A percentile compares a stretch with the other conserved stretches of the same genome.
Evolutionary conservation across 345 rosid species (phyloP).

Genomic region (Pseudoturritis turrita): DNA sequence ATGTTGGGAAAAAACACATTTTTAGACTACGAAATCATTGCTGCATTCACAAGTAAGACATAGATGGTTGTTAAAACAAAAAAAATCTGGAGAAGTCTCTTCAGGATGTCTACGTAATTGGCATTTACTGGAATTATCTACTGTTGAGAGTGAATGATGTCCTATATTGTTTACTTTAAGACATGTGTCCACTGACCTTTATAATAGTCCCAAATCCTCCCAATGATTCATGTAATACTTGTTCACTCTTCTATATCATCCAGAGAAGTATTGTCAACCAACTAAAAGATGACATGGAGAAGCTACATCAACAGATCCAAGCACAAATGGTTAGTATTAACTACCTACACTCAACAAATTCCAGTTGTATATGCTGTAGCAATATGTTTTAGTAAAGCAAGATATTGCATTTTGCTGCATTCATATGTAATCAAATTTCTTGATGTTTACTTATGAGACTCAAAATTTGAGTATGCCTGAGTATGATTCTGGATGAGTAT

Average conservation of each 20-base stretch:
- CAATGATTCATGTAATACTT: slow-evolving; percentile 7
- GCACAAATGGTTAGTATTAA: slow-evolving; percentile 61
- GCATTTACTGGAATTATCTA: background rate
- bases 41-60: slow-evolving; percentile 11
- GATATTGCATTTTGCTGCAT: background rate
- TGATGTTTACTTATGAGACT: background rate
- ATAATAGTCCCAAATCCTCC: background rate
- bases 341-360: background rate
- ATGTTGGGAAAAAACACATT: background rate
- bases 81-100: background rate
- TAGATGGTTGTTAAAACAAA: background rate
- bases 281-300: slow-evolving; percentile 85
- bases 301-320: slow-evolving; percentile 74
- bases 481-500: slow-evolving; percentile 2
- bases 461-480: background rate
- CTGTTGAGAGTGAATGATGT: slow-evolving; percentile 2
- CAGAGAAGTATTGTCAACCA: slow-evolving; percentile 93
- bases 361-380: background rate
- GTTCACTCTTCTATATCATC: slow-evolving; percentile 16
- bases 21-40: background rate
- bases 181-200: background rate
- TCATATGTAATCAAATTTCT: background rate
- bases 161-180: background rate
- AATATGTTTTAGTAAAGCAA: slow-evolving; percentile 4
- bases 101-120: background rate